phyloP scores from a whole-genome alignment of 2,329 filamentous ascomycete species.

The Chaetoscypha palmicola region DNA sequence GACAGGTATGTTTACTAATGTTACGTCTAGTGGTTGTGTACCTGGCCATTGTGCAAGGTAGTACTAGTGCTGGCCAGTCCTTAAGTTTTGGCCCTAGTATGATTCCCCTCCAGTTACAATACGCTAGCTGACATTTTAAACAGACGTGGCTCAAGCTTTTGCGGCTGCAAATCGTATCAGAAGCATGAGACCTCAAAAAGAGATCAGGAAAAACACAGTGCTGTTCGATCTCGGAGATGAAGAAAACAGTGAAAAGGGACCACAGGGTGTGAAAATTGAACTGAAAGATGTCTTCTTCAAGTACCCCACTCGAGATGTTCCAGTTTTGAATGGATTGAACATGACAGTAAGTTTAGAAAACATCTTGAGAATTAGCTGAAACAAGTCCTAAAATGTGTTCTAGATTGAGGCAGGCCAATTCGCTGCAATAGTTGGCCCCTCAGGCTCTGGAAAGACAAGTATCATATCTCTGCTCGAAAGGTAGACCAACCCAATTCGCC shows the following conservation, averaged over 20 bases:
- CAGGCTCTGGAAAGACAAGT: slow-evolving; percentile 60
- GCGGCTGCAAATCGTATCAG: slow-evolving; percentile 54
- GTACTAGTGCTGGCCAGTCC: slow-evolving; percentile 45
- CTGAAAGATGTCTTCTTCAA: slow-evolving; percentile 48
- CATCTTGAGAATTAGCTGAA: too few relatives aligned
- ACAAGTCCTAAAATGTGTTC: slow-evolving; percentile 33
- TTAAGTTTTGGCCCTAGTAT: slow-evolving; percentile 41
- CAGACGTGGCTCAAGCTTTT: slow-evolving; percentile 47
- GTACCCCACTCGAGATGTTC: slow-evolving; percentile 48
- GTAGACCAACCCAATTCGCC: slow-evolving; percentile 2
- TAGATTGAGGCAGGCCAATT: slow-evolving; percentile 56
- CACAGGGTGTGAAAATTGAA: slow-evolving; percentile 12
- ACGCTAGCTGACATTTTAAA: background rate
- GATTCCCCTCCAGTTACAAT: background rate
- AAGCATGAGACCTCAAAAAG: slow-evolving; percentile 20
- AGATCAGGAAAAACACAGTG: background rate
- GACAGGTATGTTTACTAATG: slow-evolving; percentile 40
- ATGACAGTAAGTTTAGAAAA: slow-evolving; percentile 36
- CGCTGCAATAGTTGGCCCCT: slow-evolving; percentile 62
- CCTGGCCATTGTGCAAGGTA: slow-evolving; percentile 43
- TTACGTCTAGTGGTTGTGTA: slow-evolving; percentile 48
- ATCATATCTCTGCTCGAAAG: slow-evolving; percentile 59
- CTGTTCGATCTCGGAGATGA: slow-evolving; percentile 9
- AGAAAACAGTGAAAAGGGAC: slow-evolving; percentile 25
- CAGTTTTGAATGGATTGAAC: slow-evolving; percentile 51